phyloP scores from a whole-genome alignment of 805 yeast species.

The Barnettozyma pratensis region DNA sequence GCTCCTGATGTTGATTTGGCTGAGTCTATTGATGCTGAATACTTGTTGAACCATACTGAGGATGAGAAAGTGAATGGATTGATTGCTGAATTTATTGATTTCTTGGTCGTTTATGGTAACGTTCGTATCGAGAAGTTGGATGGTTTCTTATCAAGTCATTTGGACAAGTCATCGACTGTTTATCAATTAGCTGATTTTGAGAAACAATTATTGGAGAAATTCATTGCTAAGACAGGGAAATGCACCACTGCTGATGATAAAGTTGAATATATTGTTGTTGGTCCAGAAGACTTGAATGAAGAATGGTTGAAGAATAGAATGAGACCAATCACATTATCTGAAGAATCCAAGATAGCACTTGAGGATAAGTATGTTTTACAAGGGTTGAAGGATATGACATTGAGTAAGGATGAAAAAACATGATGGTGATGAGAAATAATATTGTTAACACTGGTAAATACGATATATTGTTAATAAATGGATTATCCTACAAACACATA shows the following conservation, averaged over 20 bases:
- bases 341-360: conserved; percentile 6
- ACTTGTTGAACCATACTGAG: conserved; percentile 10
- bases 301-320: conserved; percentile 22
- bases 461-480: too few species aligned
- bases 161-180: conserved; percentile 12
- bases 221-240: conserved; percentile 1
- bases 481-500: too few species aligned
- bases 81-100: conserved; percentile 18
- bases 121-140: conserved; percentile 7
- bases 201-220: conserved; percentile 8
- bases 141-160: not conserved
- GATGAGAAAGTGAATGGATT: conserved; percentile 18
- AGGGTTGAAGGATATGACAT: conserved; percentile 3
- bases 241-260: conserved; percentile 8
- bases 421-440: not conserved
- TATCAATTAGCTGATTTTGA: conserved; percentile 16
- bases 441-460: too few species aligned
- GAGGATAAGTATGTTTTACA: conserved; percentile 7
- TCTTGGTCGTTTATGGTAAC: conserved; percentile 15
- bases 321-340: conserved; percentile 17
- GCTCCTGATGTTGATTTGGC: conserved; percentile 11
- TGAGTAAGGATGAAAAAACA: conserved; percentile 5
- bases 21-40: conserved; percentile 10
- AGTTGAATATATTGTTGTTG: conserved; percentile 16
- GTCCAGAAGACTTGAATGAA: conserved; percentile 19